phyloP scores from a whole-genome alignment of 1,284 basidiomycete genomes.

The Sanghuangporus baumii region DNA sequence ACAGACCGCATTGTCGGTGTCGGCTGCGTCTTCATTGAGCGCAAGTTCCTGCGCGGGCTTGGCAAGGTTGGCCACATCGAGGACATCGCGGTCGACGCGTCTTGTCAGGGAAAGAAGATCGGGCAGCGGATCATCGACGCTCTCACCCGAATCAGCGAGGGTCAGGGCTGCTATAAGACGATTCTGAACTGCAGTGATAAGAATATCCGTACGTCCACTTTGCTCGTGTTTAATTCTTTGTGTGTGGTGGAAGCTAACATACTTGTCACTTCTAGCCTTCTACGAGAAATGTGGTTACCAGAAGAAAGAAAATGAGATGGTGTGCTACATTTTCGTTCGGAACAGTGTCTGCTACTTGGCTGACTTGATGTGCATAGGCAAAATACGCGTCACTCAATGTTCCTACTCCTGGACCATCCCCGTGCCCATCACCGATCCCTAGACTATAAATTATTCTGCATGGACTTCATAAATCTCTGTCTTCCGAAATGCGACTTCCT shows the following conservation, averaged over 20 bases:
- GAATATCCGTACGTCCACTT: conserved; percentile 70
- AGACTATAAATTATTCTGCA: not conserved
- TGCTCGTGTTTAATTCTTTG: not conserved
- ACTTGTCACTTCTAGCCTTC: conserved; percentile 57
- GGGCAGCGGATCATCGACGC: conserved; percentile 85
- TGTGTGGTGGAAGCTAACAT: not conserved
- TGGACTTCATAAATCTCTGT: not conserved
- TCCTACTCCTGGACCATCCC: not conserved
- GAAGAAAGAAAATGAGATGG: conserved; percentile 91
- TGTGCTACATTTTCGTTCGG: conserved; percentile 25
- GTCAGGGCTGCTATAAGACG: conserved; percentile 86
- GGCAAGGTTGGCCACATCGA: conserved; percentile 93
- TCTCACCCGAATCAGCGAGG: conserved; percentile 75
- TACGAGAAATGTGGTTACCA: conserved; percentile 94
- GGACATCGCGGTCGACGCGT: conserved; percentile 90
- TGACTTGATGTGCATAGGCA: conserved; percentile 30
- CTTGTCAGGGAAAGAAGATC: conserved; percentile 85
- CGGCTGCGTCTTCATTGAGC: conserved; percentile 84
- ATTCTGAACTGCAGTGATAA: conserved; percentile 92
- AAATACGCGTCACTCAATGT: conserved; percentile 38
- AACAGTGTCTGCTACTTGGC: too few species aligned
- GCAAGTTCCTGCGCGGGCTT: conserved; percentile 84
- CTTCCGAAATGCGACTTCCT: not conserved
- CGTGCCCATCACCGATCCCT: not conserved
- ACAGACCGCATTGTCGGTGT: conserved; percentile 81